Evolutionary conservation across 306 rosid species (phyloP).

Genomic region (Vigna mungo): DNA sequence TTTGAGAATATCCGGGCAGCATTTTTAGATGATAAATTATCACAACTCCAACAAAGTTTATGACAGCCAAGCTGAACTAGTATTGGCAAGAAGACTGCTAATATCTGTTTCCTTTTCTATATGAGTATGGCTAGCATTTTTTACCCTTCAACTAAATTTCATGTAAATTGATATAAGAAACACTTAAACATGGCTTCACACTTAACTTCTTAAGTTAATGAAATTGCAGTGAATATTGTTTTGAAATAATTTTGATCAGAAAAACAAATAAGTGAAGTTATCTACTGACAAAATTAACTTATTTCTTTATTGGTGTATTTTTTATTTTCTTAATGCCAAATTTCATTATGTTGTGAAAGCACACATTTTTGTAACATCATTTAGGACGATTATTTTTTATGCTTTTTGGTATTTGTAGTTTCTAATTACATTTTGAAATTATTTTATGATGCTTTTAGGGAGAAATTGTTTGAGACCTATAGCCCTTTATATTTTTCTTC

Average conservation of each 20-base stretch:
- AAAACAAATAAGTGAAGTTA: constrained; percentile 9
- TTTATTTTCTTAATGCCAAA: not conserved
- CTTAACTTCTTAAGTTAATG: not conserved
- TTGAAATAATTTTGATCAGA: constrained; percentile 9
- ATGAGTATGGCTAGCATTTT: constrained; percentile 22
- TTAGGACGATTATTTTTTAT: not conserved
- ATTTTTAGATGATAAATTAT: constrained; percentile 11
- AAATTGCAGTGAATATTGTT: constrained; percentile 12
- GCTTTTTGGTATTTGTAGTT: not conserved
- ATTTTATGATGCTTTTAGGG: constrained; percentile 19
- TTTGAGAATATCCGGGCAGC: not conserved
- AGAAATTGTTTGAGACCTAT: constrained; percentile 17
- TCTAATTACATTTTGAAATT: constrained; percentile 27
- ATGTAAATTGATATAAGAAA: constrained; percentile 18
- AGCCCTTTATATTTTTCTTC: constrained; percentile 17
- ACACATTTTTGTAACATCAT: not conserved
- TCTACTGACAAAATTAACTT: not conserved
- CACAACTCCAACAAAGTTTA: not conserved
- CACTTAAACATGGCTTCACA: constrained; percentile 15
- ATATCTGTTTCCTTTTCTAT: constrained; percentile 22
- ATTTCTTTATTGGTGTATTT: constrained; percentile 3
- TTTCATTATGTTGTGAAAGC: constrained; percentile 15
- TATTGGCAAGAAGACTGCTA: constrained; percentile 24
- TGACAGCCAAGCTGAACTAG: constrained; percentile 18
- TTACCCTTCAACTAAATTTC: constrained; percentile 25